Conservation (phyloP, 75 land plant genomes). For the Sequoia sempervirens region DNA sequence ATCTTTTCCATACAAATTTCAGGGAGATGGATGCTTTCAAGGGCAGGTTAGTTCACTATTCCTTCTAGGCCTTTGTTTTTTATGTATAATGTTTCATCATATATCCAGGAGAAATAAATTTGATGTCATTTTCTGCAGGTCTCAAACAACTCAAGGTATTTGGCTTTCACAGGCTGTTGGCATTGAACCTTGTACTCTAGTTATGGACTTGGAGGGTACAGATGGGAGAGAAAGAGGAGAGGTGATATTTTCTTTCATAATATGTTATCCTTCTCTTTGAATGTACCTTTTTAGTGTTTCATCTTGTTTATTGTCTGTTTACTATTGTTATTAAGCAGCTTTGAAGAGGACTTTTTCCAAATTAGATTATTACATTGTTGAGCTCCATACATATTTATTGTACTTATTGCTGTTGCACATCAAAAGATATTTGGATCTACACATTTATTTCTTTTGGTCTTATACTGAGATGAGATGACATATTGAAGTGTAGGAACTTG, state of each 20-base stretch:
- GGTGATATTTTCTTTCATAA: conserved; percentile 28
- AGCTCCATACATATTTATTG: neutral
- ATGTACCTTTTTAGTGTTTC: neutral
- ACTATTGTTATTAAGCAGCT: neutral
- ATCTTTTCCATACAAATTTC: conserved; percentile 66
- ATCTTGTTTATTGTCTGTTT: neutral
- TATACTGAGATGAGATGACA: too few relatives aligned
- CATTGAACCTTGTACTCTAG: conserved; percentile 73
- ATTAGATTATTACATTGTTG: neutral
- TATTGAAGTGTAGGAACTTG: too few relatives aligned
- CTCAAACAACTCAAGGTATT: conserved; percentile 85
- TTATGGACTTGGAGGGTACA: conserved; percentile 90
- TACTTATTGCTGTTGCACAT: neutral
- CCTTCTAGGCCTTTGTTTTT: conserved; percentile 8
- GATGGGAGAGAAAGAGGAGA: conserved; percentile 93
- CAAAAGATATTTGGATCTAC: too few relatives aligned
- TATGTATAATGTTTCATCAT: neutral
- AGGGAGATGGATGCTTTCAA: conserved; percentile 86
- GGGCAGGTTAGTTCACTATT: conserved; percentile 47
- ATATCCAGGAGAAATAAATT: neutral
- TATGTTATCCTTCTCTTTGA: neutral
- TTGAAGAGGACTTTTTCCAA: neutral
- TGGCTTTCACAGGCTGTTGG: conserved; percentile 73
- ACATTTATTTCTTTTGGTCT: too few relatives aligned
- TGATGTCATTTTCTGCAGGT: conserved; percentile 22